phyloP scores from a whole-genome alignment of 1,139 yeast genomes.

The Meyerozyma carpophila region DNA sequence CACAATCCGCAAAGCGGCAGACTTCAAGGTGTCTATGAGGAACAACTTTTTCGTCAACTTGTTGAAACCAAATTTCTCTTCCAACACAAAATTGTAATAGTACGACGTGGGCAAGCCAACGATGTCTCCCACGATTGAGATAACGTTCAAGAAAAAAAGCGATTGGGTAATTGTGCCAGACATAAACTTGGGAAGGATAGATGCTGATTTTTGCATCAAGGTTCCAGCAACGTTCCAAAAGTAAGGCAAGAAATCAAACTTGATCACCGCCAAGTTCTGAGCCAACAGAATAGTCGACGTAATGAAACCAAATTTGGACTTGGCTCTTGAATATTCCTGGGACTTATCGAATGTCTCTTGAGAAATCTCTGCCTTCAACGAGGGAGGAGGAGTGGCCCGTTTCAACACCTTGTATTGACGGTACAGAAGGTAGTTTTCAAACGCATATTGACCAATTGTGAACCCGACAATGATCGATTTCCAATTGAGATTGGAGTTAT shows the following conservation, averaged over 20 bases:
- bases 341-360: conserved; percentile 73
- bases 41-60: conserved; percentile 71
- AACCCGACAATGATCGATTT: conserved; percentile 68
- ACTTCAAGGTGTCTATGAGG: conserved; percentile 66
- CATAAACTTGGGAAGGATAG: conserved; percentile 36
- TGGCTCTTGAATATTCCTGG: conserved; percentile 78
- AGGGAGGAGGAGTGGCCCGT: conserved; percentile 52
- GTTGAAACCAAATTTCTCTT: conserved; percentile 90
- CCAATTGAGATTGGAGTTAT: conserved; percentile 69
- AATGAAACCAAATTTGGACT: conserved; percentile 63
- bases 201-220: conserved; percentile 26
- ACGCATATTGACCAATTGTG: conserved; percentile 67
- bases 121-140: conserved; percentile 35
- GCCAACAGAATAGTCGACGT: conserved; percentile 46
- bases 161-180: conserved; percentile 65
- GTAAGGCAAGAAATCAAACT: conserved; percentile 61
- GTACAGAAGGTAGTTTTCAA: conserved; percentile 66
- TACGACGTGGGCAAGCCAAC: conserved; percentile 63
- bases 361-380: conserved; percentile 60
- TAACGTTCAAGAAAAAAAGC: conserved; percentile 51
- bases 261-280: conserved; percentile 54
- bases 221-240: conserved; percentile 57
- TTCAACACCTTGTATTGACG: conserved; percentile 73
- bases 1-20: conserved; percentile 44
- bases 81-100: conserved; percentile 80